Evolutionary conservation across 2,329 filamentous ascomycete genomes (phyloP).

Genomic region (Pseudogymnoascus sp.): DNA sequence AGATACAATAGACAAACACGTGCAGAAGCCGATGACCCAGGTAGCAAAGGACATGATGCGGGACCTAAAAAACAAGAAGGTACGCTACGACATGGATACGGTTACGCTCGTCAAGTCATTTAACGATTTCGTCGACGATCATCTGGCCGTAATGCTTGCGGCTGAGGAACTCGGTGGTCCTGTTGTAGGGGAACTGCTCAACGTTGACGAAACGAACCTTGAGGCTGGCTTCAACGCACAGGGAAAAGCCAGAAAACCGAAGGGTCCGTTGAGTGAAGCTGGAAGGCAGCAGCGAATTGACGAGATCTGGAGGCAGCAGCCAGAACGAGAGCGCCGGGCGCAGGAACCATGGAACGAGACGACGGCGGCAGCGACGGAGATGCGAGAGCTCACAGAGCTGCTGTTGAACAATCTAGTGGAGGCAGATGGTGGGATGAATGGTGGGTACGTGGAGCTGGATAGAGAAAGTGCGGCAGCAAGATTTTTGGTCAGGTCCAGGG

Average conservation of each 20-base stretch:
- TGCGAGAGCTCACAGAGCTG: constrained; percentile 52
- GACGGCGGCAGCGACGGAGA: constrained; percentile 45
- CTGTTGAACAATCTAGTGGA: constrained; percentile 52
- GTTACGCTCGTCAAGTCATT: constrained; percentile 55
- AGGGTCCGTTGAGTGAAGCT: constrained; percentile 36
- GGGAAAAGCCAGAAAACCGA: constrained; percentile 47
- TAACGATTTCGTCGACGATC: constrained; percentile 61
- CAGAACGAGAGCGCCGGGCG: constrained; percentile 10
- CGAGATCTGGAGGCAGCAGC: constrained; percentile 47
- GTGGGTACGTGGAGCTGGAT: constrained; percentile 50
- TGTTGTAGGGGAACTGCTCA: constrained; percentile 66
- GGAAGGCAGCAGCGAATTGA: constrained; percentile 54
- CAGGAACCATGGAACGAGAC: constrained; percentile 28
- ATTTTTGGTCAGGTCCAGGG: constrained; percentile 57
- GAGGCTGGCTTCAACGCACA: constrained; percentile 53
- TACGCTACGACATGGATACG: constrained; percentile 53
- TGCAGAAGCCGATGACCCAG: constrained; percentile 52
- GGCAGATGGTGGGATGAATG: constrained; percentile 45
- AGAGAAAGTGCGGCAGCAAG: constrained; percentile 56
- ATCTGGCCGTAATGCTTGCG: constrained; percentile 67
- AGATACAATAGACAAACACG: constrained; percentile 47
- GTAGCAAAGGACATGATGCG: constrained; percentile 55
- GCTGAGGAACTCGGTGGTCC: constrained; percentile 79
- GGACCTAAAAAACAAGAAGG: constrained; percentile 52
- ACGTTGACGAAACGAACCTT: constrained; percentile 53